Evolutionary conservation across 306 rosid genomes (phyloP), one percentile per base, ranked within the genome.

Genomic region (Castanea mollissima): DNA sequence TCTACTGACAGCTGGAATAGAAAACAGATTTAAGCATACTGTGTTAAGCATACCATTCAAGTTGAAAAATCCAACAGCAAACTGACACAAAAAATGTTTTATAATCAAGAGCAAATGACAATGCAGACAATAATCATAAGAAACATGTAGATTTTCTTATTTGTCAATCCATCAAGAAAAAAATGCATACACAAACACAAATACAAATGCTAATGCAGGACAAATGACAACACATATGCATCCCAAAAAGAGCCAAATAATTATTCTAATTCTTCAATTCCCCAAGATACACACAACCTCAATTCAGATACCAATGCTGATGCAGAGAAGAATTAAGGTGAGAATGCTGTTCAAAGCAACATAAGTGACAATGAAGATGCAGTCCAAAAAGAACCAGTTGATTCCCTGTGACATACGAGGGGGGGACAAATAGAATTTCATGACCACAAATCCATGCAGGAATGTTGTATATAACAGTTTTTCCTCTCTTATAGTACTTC

Each of bases 111-210:
- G 81, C 87, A 16, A 51, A 62, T 64, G 90, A 84, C 20, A 80
- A 75, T 44, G 77, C 59, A 65, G 89, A 86, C 80, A 78, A 69
- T 69, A 80, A 71, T 71, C 80, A 82, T 16, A 83, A 86, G 69
- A 84, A 74, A 78, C 87, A 83, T 70, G 89, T 69, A 64, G 84
- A 84, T 83, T 83, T 68, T 72, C 90, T 31, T 87, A 82, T 80
- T 76, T 89, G 59, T 74, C 89, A 20, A 80, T 73, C 8, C 78
- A 85, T 56, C 83, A 90, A 82, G 90, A n/a, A 78, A 79, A 31
- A 31, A 31, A 31, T 31, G 32, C 32, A 31, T 31, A 4, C 32
- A 31, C 32, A 31, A 25, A 25, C 27, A 25, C 32, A 31, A 0
- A 31, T 31, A 31, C 32, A 31, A 31, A 31, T 31, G 32, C 32